phyloP scores from a whole-genome alignment of 1,139 yeast species.

The Debaryomyces psychrophilus region DNA sequence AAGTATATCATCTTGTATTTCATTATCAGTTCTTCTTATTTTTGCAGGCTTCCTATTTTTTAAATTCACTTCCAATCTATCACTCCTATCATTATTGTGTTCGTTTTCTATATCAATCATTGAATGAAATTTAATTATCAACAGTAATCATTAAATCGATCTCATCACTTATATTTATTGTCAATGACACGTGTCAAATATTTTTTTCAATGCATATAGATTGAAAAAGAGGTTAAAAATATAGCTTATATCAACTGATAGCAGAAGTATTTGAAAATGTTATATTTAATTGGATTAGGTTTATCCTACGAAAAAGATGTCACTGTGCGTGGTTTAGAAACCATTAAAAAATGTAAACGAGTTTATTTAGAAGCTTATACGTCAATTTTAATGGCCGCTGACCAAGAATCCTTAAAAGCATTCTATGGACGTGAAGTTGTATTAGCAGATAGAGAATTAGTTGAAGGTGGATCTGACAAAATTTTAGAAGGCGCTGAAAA shows the following conservation, averaged over 20 bases:
- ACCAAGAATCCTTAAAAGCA: constrained; percentile 64
- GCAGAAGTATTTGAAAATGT: constrained; percentile 49
- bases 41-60: constrained; percentile 10
- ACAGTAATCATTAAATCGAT: background rate
- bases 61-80: background rate
- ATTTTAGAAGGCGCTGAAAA: constrained; percentile 75
- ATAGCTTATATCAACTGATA: background rate
- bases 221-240: background rate
- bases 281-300: constrained; percentile 90
- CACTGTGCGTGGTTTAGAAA: constrained; percentile 90
- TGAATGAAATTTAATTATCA: background rate
- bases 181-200: background rate
- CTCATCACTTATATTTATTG: background rate
- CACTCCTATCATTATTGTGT: background rate
- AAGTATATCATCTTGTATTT: constrained; percentile 24
- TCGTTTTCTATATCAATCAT: background rate
- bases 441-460: constrained; percentile 92
- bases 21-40: constrained; percentile 16
- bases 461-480: constrained; percentile 83
- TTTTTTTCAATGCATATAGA: background rate
- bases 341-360: constrained; percentile 78
- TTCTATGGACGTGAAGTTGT: constrained; percentile 86
- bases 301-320: constrained; percentile 87
- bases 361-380: constrained; percentile 96
- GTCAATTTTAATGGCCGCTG: constrained; percentile 92